Base-by-base conservation (phyloP, 2,329 filamentous ascomycete species). In the Scedosporium boydii region DNA sequence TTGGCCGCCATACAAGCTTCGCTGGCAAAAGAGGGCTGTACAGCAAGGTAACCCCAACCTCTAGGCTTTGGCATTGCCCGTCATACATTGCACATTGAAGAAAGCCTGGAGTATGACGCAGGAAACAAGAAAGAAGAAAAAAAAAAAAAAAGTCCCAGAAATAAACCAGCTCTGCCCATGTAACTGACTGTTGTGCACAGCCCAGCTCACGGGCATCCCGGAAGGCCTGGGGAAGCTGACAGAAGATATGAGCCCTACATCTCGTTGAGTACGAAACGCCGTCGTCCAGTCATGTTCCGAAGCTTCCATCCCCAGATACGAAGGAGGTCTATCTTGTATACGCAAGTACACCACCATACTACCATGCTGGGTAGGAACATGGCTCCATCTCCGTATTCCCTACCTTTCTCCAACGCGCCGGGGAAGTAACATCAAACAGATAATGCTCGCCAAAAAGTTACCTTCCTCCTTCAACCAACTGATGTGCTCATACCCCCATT, bases 401-500 rank as follows among this genome's bases (percentile, higher is more conserved):
- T 46, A 16, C 44, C 44, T 34, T 34, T 57, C 23, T 18, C 53
- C 9, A 14, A 57, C 3, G 53, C 18, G 23, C 18, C 23, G 7
- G 51, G 51, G 29, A 34, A 9, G 29, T 34, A 34, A 34, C 29
- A 34, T 10, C 29, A 34, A 34, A 34, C 51, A 26, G 51, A 23
- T 55, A 55, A 26, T 26, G 51, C 51, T 55, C 2, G 55, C 3
- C 10, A 34, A 10, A 14, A 26, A 56, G 16, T 14, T 14, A 23
- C 51, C 51, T 56, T 29, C 51, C 51, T 26, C 23, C 23, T 56
- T 14, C 51, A 14, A 56, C 26, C 51, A 56, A 29, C 42, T 60
- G 58, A 60, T 42, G 58, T 60, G 58, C 23, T 60, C 42, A n/a
- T 18, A 51, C 42, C 58, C 58, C 42, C 58, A 60, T 46, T 60